phyloP scores from a whole-genome alignment of 331 rosid species.

The Cydonia oblonga region DNA sequence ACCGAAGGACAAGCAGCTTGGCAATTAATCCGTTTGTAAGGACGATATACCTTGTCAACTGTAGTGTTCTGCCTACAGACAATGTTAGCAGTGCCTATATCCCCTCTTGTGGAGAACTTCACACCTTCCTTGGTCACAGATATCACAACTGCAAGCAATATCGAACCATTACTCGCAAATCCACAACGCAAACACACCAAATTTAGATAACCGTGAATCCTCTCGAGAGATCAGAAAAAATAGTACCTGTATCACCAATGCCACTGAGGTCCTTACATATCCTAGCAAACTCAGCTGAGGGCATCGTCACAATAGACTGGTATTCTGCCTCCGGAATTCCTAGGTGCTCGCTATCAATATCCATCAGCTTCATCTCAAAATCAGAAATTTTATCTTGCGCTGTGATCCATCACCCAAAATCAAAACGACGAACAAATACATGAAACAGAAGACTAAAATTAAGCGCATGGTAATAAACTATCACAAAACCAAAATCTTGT shows the following conservation, averaged over 20 bases:
- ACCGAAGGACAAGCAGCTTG: neutral
- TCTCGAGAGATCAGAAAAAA: too few species aligned
- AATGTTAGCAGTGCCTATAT: conserved; percentile 81
- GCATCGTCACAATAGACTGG: conserved; percentile 90
- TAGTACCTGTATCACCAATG: conserved; percentile 84
- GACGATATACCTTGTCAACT: conserved; percentile 63
- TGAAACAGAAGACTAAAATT: neutral
- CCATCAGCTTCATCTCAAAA: conserved; percentile 97
- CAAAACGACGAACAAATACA: neutral
- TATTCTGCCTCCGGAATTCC: conserved; percentile 93
- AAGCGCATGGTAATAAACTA: neutral
- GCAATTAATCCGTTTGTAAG: neutral
- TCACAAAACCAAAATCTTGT: neutral
- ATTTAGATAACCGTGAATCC: neutral
- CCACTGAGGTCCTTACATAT: conserved; percentile 85
- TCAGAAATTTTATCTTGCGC: conserved; percentile 82
- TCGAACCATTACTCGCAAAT: too few species aligned
- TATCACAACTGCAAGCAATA: conserved; percentile 62
- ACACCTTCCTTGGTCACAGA: conserved; percentile 92
- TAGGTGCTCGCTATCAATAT: conserved; percentile 94
- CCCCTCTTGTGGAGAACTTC: conserved; percentile 87
- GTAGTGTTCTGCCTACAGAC: conserved; percentile 87
- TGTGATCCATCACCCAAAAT: conserved; percentile 11
- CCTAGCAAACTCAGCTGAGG: conserved; percentile 74
- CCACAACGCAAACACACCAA: neutral